Base-by-base conservation (phyloP, 2,329 filamentous ascomycete species). In the Trichoderma simmonsii region DNA sequence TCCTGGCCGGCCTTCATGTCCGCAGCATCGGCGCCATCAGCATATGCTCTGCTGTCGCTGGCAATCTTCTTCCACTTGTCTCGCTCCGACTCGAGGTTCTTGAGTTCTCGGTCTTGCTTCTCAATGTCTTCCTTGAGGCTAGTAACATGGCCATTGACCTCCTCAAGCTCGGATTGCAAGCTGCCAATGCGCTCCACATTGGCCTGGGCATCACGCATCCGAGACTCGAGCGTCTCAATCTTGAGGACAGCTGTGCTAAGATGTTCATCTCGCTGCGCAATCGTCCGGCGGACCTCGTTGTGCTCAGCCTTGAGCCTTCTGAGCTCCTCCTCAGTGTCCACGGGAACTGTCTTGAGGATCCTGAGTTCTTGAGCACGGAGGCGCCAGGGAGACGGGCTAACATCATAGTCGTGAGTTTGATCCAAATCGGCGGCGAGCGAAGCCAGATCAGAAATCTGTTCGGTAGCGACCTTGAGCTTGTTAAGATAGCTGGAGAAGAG, bases 211-310 rank as follows among this genome's bases (percentile, higher is more conserved):
- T 97, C 94, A 72, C 91, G 90, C 91, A 96, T 95, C 71, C 93
- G 88, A 8, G 93, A 93, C 80, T 97, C 93, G 48, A 98, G 89
- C 54, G 96, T 93, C 81, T 98, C 95, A 76, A 98, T 97, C 81
- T 96, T 95, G 76, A 98, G 92, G n/a, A 91, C 89, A 28, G 93
- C 88, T 72, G 97, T 95, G 80, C 97, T 94, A 67, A 97, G 89
- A 43, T 91, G 91, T 79, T 95, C 93, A 75, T 97, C 93, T 74
- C 91, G 90, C 74, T 91, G 87, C 1, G 91, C 90, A 71, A 94
- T 87, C 4, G 88, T 86, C 70, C 91, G 90, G 4, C 93, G 91
- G 24, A 92, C 90, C 77, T 95, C 93, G 75, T 91, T 90, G 75
- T 96, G 88, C 75, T 95, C 92, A 68, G 95, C 93, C 77, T 91